Conservation (phyloP, 805 yeast species). For the Lipomyces chichibuensis region DNA sequence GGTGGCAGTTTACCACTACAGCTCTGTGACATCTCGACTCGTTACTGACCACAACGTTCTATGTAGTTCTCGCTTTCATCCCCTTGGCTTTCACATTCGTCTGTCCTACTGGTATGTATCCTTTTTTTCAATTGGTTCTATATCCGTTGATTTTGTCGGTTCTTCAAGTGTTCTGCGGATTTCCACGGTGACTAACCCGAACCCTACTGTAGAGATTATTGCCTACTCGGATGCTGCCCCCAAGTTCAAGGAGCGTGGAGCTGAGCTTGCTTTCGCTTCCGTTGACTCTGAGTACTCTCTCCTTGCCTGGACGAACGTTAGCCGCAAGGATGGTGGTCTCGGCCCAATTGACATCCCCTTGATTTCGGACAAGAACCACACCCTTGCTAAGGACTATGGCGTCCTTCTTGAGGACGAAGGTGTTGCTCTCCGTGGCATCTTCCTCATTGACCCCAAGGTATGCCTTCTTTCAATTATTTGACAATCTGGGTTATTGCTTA, state of each 20-base stretch:
- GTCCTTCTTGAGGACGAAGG: conserved; percentile 96
- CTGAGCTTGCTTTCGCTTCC: conserved; percentile 91
- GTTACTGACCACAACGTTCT: not conserved
- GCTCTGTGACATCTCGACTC: not conserved
- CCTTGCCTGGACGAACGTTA: conserved; percentile 97
- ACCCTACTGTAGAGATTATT: conserved; percentile 66
- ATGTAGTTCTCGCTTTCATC: conserved; percentile 78
- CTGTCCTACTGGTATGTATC: conserved; percentile 74
- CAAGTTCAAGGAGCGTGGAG: conserved; percentile 83
- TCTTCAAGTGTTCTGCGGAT: not conserved
- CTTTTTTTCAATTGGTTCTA: not conserved
- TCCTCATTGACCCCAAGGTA: conserved; percentile 88
- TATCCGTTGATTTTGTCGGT: not conserved
- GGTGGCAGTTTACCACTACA: not conserved
- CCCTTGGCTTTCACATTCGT: conserved; percentile 99
- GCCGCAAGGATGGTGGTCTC: conserved; percentile 97
- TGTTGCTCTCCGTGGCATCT: conserved; percentile 96
- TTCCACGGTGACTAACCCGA: not conserved
- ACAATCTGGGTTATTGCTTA: not conserved
- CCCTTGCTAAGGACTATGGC: conserved; percentile 94
- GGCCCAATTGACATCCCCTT: conserved; percentile 95
- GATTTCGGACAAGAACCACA: conserved; percentile 95
- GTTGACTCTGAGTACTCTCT: conserved; percentile 98
- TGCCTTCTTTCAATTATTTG: not conserved
- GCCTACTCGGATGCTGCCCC: conserved; percentile 96